phyloP scores from a whole-genome alignment of 225 moss, liverwort and hornwort genomes.

The Climacium dendroides region DNA sequence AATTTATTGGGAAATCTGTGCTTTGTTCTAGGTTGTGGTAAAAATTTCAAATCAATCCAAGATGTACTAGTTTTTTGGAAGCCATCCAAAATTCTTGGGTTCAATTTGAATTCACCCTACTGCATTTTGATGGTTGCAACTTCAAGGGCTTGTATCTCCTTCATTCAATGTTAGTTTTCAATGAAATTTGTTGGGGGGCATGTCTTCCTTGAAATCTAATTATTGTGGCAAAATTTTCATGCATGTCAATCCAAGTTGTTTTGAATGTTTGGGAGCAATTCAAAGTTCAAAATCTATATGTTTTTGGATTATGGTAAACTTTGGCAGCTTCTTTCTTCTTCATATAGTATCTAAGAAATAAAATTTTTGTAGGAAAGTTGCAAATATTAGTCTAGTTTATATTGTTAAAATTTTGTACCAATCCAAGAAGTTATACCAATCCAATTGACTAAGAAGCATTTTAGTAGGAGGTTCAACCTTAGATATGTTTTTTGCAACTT shows the following conservation, averaged over 20 bases:
- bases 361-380: no score
- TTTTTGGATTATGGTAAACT: neutral
- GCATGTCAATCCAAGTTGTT: neutral
- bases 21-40: neutral
- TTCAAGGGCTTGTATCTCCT: neutral
- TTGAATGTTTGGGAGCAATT: neutral
- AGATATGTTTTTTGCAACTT: neutral
- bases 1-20: neutral
- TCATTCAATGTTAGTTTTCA: neutral
- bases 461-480: neutral
- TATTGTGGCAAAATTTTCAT: rapidly evolving
- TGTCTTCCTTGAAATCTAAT: neutral
- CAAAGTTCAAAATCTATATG: neutral
- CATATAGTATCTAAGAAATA: no score
- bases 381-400: neutral
- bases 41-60: neutral
- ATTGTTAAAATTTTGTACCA: neutral
- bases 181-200: neutral
- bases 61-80: neutral
- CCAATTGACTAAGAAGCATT: neutral
- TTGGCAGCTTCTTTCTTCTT: neutral
- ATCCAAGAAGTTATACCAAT: neutral
- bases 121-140: neutral
- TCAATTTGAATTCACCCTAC: neutral
- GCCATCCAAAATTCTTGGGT: neutral